These are phyloP conservation scores for Colletotrichum musicola DNA, from an alignment of 2,329 filamentous ascomycete genomes.

Conservation along the genomic window DNA sequence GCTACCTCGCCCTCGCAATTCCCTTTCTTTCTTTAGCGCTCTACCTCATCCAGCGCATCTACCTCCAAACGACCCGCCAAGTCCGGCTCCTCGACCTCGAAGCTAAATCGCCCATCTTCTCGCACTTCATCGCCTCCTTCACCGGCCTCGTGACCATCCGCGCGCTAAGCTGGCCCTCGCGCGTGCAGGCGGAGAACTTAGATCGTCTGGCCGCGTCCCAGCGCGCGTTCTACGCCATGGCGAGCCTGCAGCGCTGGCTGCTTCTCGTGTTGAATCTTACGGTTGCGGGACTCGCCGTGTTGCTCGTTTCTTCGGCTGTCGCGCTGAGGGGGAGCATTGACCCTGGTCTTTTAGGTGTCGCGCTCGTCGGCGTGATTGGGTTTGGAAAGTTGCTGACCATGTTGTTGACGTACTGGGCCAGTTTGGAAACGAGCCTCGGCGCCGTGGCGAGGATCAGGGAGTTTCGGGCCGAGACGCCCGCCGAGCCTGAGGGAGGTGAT, in stretches of 20 bases:
- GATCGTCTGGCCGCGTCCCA: constrained; percentile 66
- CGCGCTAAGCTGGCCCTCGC: constrained; percentile 65
- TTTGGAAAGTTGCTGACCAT: constrained; percentile 48
- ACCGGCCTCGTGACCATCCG: constrained; percentile 63
- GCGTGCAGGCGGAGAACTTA: constrained; percentile 59
- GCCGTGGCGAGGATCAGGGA: constrained; percentile 45
- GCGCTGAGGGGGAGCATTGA: constrained; percentile 21
- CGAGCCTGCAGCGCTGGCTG: constrained; percentile 69
- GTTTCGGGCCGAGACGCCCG: constrained; percentile 44
- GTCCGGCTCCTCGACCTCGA: constrained; percentile 57
- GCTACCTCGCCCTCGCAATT: constrained; percentile 62
- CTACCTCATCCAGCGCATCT: constrained; percentile 51
- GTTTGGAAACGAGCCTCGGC: constrained; percentile 46
- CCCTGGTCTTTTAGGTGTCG: constrained; percentile 42
- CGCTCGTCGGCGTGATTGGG: constrained; percentile 48
- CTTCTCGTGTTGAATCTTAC: constrained; percentile 63
- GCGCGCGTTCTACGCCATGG: constrained; percentile 68
- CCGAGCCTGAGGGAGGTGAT: constrained; percentile 38
- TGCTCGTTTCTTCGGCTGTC: constrained; percentile 60
- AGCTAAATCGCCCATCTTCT: constrained; percentile 55
- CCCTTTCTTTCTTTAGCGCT: constrained; percentile 43
- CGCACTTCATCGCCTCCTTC: constrained; percentile 60
- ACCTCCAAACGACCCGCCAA: constrained; percentile 58
- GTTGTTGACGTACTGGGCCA: constrained; percentile 51
- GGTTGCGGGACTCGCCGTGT: constrained; percentile 58